Percentiles rank a stretch among this genome's conserved stretches.
Conservation (phyloP, 257 asterid genomes). For the Mitragyna speciosa region DNA sequence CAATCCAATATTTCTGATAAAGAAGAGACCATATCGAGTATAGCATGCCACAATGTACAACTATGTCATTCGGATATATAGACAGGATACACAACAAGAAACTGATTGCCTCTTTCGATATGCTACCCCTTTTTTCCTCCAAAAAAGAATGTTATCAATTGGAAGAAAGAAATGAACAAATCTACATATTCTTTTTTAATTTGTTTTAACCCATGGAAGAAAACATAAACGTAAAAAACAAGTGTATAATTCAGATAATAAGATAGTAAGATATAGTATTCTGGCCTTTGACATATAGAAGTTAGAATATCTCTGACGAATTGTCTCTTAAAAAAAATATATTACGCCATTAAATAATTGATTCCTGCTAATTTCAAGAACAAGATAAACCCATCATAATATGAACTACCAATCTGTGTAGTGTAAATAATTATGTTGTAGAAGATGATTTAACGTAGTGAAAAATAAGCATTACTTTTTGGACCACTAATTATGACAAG, state of each 20-base stretch:
- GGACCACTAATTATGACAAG: conserved; percentile 1
- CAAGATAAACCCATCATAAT: conserved; percentile 5
- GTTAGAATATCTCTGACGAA: background rate
- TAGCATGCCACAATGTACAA: no score
- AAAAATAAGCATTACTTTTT: background rate
- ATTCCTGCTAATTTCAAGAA: background rate
- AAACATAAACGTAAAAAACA: no score
- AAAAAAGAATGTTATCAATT: no score
- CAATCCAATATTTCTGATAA: no score
- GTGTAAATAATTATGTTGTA: background rate
- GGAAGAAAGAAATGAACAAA: no score
- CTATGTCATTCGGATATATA: no score
- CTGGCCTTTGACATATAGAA: background rate
- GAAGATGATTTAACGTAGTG: background rate
- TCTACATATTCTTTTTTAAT: no score
- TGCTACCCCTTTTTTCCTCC: no score
- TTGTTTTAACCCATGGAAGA: no score
- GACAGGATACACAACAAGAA: background rate
- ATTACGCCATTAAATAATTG: background rate
- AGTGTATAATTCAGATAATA: no score
- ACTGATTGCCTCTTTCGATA: background rate
- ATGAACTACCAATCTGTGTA: background rate
- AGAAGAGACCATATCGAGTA: background rate
- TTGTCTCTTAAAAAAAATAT: background rate
- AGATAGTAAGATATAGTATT: no score